Evolutionary conservation across 331 rosid genomes (phyloP).

Genomic region (Cucumis variabilis): DNA sequence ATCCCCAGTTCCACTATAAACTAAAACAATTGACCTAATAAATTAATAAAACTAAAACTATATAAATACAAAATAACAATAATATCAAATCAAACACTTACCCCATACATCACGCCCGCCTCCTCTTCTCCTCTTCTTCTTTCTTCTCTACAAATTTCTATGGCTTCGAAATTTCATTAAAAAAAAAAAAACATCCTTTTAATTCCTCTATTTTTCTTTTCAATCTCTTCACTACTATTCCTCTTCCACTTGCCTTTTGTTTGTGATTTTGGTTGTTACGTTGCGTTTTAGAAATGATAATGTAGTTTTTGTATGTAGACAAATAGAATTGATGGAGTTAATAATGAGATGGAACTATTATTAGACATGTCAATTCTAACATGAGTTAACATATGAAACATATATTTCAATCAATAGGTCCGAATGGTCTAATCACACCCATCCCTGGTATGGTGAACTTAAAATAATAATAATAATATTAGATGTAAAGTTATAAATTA

Average conservation of each 20-base stretch:
- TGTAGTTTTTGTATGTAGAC: too few species aligned
- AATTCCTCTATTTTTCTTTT: neutral
- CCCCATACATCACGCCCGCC: constrained; percentile 50
- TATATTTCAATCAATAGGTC: too few species aligned
- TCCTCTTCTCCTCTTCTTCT: neutral
- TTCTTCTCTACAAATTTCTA: neutral
- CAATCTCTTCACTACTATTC: too few species aligned
- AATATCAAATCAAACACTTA: neutral
- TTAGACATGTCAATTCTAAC: too few species aligned
- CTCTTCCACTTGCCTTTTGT: too few species aligned
- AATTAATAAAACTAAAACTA: neutral
- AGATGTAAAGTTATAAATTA: too few species aligned
- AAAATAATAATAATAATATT: too few species aligned
- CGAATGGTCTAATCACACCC: too few species aligned
- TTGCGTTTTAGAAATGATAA: too few species aligned
- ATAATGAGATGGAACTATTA: neutral
- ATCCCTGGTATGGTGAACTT: too few species aligned
- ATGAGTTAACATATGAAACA: too few species aligned
- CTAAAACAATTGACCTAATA: neutral
- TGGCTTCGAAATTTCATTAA: neutral
- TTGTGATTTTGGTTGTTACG: too few species aligned
- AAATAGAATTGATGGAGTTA: neutral
- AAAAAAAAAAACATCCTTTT: neutral
- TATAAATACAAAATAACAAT: neutral
- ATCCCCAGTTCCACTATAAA: constrained; percentile 11